A percentile compares a stretch with the other conserved stretches of the same genome.
phyloP scores from a whole-genome alignment of 352 stramenopile genomes.

The Phytopythium aichiense region DNA sequence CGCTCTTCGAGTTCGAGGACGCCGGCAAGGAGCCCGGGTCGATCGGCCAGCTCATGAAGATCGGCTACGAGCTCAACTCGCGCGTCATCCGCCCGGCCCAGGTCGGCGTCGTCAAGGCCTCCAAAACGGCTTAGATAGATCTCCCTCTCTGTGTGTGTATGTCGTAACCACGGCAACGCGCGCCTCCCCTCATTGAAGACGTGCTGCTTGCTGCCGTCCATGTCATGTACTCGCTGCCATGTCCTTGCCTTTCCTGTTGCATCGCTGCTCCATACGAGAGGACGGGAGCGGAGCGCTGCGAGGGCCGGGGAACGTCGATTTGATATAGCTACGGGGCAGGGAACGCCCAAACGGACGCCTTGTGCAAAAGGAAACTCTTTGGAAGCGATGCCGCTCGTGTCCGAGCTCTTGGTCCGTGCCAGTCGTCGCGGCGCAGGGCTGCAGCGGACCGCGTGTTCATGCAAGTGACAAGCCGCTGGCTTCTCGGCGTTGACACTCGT shows the following conservation, averaged over 20 bases:
- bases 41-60: conserved; percentile 97
- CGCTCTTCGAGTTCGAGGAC: conserved; percentile 97
- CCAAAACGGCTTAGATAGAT: conserved; percentile 25
- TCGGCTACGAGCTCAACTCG: conserved; percentile 95
- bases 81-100: conserved; percentile 95
- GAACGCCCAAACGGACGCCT: not conserved
- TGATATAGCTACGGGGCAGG: conserved; percentile 1
- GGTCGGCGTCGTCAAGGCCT: conserved; percentile 88
- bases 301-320: conserved; percentile 1
- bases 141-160: not conserved
- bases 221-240: too few species aligned
- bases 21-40: conserved; percentile 81
- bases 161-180: not conserved
- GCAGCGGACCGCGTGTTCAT: not conserved
- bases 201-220: not conserved
- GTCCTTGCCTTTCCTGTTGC: not conserved
- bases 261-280: not conserved
- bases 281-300: too few species aligned
- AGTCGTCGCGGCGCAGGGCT: not conserved
- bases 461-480: not conserved
- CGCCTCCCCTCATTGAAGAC: not conserved
- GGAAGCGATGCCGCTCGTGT: not conserved
- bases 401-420: not conserved
- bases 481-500: not conserved
- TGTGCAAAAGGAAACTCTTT: not conserved